Evolutionary conservation across 805 yeast genomes (phyloP).

Genomic region (Sugiyamaella boreocaroliniensis): DNA sequence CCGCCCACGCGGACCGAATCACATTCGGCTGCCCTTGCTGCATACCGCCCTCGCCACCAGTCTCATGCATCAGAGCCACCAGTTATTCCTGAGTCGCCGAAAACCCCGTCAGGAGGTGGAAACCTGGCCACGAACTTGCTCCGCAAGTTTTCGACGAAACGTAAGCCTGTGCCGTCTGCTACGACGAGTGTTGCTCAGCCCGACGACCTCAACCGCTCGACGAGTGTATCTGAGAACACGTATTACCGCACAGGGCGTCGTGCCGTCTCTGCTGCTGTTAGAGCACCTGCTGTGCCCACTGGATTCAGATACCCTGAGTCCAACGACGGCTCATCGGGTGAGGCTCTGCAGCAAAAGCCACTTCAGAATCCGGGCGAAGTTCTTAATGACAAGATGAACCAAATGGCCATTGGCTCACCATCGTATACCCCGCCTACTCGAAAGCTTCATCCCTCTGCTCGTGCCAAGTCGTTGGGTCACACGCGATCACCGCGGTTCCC

Average conservation of each 20-base stretch:
- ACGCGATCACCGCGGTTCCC: slow-evolving; percentile 18
- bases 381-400: background rate
- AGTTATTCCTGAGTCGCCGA: background rate
- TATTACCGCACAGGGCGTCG: slow-evolving; percentile 11
- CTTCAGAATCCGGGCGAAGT: background rate
- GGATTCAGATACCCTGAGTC: slow-evolving; percentile 15
- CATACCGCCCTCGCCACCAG: slow-evolving; percentile 7
- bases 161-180: slow-evolving; percentile 5
- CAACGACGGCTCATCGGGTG: background rate
- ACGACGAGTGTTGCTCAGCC: background rate
- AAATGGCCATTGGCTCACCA: background rate
- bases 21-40: background rate
- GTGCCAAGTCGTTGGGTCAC: slow-evolving; percentile 86
- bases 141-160: slow-evolving; percentile 20
- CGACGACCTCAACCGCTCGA: slow-evolving; percentile 10
- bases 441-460: slow-evolving; percentile 67
- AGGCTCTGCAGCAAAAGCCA: slow-evolving; percentile 3
- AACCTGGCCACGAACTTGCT: slow-evolving; percentile 18
- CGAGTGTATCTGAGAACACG: slow-evolving; percentile 18
- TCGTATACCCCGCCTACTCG: background rate
- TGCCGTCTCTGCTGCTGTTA: slow-evolving; percentile 21
- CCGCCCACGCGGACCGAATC: background rate
- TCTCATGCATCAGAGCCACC: slow-evolving; percentile 15
- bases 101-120: background rate
- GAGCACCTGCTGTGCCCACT: slow-evolving; percentile 13